Base-by-base conservation (phyloP, 805 yeast genomes). In the Blastobotrys robertii region DNA sequence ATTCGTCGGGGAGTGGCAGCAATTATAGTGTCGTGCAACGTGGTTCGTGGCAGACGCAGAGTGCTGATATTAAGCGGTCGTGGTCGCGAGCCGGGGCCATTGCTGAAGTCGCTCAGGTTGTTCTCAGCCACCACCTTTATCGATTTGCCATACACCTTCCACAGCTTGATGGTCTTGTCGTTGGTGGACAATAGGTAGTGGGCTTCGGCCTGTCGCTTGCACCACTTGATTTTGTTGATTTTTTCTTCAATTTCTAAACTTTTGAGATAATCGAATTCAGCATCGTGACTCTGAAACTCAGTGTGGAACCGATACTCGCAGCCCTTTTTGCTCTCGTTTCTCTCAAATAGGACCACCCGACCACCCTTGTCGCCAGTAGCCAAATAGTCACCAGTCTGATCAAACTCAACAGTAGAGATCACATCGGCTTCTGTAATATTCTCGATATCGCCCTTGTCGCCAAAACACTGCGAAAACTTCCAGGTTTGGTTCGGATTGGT, bases 311-410 rank as follows among this genome's bases (percentile, higher is more conserved):
- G 79, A 67, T 92, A 94, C 64, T 94, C 98, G 64, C 97, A 88
- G 40, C 71, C 73, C 56, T 74, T 81, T 63, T 79, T 77, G 51
- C 67, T 65, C 51, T 75, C 80, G 62, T 85, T 87, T 55, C 97
- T 76, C 64, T 92, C 97, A 64, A 92, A 92, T 42, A 92, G 65
- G 11, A 92, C 99, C 34, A 92, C 97, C 50, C 99, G 76, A 25
- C 99, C 99, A 43, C 99, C 99, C 59, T 88, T 80, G 67, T 92
- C 99, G 49, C 99, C 99, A 1, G 98, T 92, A 47, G 98, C 99
- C 45, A 92, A 68, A 58, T 81, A 92, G 59, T 92, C 87, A 40
- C 99, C 99, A 6, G 92, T 77, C 58, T 81, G 84, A 62, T 92
- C 96, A 57, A 92, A 92, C 66, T 92, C 97, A 34, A 92, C 97